These are phyloP conservation scores for Solanum clarkiae DNA, from an alignment of 257 asterid genomes.

Conservation along the genomic window DNA sequence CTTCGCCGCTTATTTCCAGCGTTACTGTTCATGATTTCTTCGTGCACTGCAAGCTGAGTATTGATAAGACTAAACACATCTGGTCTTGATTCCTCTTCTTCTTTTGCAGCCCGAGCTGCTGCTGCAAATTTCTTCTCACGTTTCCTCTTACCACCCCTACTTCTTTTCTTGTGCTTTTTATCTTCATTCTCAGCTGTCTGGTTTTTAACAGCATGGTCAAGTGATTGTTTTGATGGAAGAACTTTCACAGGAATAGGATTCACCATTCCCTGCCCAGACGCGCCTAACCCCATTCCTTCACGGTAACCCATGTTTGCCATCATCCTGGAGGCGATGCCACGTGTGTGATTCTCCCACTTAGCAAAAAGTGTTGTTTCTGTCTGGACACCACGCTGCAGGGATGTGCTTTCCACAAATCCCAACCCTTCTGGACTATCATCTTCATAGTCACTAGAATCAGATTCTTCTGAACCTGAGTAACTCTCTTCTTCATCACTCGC, in stretches of 20 bases:
- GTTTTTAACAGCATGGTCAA: constrained; percentile 52
- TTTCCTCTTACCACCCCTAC: constrained; percentile 86
- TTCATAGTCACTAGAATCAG: constrained; percentile 48
- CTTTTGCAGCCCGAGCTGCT: constrained; percentile 57
- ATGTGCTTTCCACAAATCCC: constrained; percentile 56
- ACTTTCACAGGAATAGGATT: constrained; percentile 64
- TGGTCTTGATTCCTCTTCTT: constrained; percentile 48
- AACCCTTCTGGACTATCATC: constrained; percentile 49
- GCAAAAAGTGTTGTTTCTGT: constrained; percentile 78
- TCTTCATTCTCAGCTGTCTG: constrained; percentile 13
- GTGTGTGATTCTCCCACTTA: constrained; percentile 94
- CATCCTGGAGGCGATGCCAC: constrained; percentile 95
- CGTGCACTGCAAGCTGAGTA: constrained; percentile 61
- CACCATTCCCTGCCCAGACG: constrained; percentile 81
- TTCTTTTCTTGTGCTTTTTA: constrained; percentile 49
- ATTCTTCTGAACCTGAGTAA: constrained; percentile 32
- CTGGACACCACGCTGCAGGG: constrained; percentile 59
- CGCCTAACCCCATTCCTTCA: constrained; percentile 98
- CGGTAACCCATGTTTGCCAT: constrained; percentile 98
- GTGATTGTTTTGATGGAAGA: constrained; percentile 75
- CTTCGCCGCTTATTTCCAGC: constrained; percentile 33
- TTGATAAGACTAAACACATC: constrained; percentile 79
- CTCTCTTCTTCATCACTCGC: constrained; percentile 55
- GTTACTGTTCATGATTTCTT: constrained; percentile 16
- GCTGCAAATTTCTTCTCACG: constrained; percentile 78